Base-by-base conservation (phyloP, 106 monocot species). In the Phalaenopsis equestris region DNA sequence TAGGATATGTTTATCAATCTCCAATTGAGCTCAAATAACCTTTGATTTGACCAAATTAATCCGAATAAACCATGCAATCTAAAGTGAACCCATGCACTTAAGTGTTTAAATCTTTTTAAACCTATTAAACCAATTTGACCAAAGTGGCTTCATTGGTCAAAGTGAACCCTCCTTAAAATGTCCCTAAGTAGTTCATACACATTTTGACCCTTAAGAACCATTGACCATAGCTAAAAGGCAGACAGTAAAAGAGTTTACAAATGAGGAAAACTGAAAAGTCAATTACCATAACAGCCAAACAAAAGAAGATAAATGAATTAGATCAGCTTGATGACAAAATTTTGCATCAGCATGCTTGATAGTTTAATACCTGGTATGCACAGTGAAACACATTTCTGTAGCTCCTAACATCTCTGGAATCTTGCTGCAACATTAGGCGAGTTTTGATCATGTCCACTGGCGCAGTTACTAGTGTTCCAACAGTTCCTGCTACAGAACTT, bases 391-490 rank as follows among this genome's bases (percentile, higher is more conserved):
- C 91, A 85, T 85, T 97, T 84, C 43, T 90, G 58, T 97, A 90
- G 21, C 15, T 79, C 78, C 73, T 77, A 9, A 3, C 58, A 36
- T 83, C 86, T 79, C 79, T 78, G 6, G 86, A 84, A 79, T 88
- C 90, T 38, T 56, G 58, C 30, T 97, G 96, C 81, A 97, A 84
- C 96, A 97, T 97, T 77, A 97, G 81, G 52, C 96, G 92, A 16
- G 96, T 97, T 86, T 97, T 97, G 77, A 97, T 82, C 85, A 94
- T 94, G 76, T 97, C 96, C 41, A 94, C 65, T 12, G 96, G 96
- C 79, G 92, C 92, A 74, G 96, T 94, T 73, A 88, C 84, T 46
- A 97, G 82, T 21, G 94, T 97, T 56, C 96, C 92, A 81, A 89
- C 86, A 42, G 89, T 85, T 77, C 96, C 96, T 81, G 96, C 88